Conservation (phyloP, 257 asterid genomes). For the Solanum clarkiae region DNA sequence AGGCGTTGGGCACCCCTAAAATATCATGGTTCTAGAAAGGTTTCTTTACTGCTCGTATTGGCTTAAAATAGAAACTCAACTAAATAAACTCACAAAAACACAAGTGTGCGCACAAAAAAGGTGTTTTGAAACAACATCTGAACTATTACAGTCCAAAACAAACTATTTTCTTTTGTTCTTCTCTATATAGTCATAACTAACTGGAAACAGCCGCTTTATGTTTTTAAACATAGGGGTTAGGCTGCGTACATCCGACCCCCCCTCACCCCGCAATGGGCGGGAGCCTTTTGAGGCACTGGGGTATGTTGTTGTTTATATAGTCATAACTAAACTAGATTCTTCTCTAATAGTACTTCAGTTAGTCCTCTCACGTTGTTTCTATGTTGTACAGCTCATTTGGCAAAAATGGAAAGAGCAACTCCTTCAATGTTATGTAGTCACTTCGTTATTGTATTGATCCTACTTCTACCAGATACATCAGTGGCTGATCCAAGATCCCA, state of each 20-base stretch:
- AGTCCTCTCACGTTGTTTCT: neutral
- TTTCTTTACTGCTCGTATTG: neutral
- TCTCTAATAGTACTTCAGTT: neutral
- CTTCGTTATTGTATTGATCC: neutral
- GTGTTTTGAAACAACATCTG: neutral
- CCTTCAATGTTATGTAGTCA: neutral
- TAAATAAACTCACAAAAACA: neutral
- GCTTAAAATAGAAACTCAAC: neutral
- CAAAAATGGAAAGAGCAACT: neutral
- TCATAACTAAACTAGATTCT: neutral
- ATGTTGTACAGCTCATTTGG: neutral
- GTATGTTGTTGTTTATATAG: no score
- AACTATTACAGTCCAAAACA: neutral
- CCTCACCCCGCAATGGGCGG: no score
- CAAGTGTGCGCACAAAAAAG: neutral
- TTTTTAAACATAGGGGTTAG: no score
- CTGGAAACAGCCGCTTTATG: no score
- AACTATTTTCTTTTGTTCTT: neutral
- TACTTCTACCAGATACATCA: slow-evolving; percentile 1
- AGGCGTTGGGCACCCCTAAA: neutral
- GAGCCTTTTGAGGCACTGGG: no score
- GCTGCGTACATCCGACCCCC: no score
- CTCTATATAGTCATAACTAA: neutral
- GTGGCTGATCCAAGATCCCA: slow-evolving; percentile 12
- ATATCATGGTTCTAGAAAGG: neutral